Base-by-base conservation (phyloP, 805 yeast species). In the Metschnikowia peoriensis region DNA sequence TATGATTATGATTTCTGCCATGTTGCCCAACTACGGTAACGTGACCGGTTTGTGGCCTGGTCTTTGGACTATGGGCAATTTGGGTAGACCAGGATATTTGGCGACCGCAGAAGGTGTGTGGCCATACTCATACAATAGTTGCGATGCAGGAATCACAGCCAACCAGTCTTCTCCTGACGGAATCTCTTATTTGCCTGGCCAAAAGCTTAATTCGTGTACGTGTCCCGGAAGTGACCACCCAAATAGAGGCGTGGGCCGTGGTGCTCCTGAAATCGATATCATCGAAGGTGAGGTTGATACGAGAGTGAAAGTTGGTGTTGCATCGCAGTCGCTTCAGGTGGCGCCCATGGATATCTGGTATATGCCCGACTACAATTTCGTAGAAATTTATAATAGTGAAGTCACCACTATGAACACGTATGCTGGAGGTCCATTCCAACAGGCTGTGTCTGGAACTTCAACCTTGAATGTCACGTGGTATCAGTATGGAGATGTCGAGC, bases 301-400 rank as follows among this genome's bases (percentile, higher is more conserved):
- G 44, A 45, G 41, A 6, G 40, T 57, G 40, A 57, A 42, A 34
- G 54, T 55, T 7, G 66, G 66, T 3, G 62, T 61, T 15, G 66
- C 65, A 7, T 61, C 76, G 12, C 79, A 75, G 56, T 72, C 79
- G 1, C 58, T 67, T 45, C 77, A 75, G 53, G 66, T 72, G n/a
- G 77, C 78, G 6, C 77, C 79, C 10, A 69, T 72, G 58, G 79
- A 75, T 51, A 64, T 72, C 28, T 73, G 78, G 77, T 72, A 70
- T 62, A 59, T 66, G 51, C 77, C 78, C 4, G 76, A 73, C 51
- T 72, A 72, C 55, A 63, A 66, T 44, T 72, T 64, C 44, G 58
- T 73, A 50, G 50, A 58, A 28, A 67, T 74, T 38, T 49, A 61
- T 35, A 60, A 71, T 52, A 16, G 41, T 28, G 61, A 64, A 22